Evolutionary conservation across 345 rosid genomes (phyloP), one percentile per base, ranked within the genome.

Genomic region (Syzygium oleosum): DNA sequence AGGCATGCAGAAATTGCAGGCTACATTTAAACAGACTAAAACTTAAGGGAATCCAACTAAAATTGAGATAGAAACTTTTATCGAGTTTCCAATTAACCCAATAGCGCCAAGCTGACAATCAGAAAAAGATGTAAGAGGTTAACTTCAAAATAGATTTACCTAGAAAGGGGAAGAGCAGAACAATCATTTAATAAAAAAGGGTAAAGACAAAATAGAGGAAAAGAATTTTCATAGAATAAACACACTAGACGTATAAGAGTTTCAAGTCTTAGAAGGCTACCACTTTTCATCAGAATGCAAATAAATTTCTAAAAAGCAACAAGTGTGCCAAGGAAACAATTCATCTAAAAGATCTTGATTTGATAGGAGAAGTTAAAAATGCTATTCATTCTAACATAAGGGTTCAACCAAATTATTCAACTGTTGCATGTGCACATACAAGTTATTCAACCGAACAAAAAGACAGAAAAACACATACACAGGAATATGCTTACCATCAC

Each of bases 401-500:
- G 80, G 25, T 73, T 38, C 80, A 19, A 73, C 25, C 23, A 73
- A 73, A 34, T 73, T 73, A 73, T 73, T 73, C 25, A 19, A 73
- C 7, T 25, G 19, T 34, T 73, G 13, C 80, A 73, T 17, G 80
- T 38, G 14, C 80, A 29, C 23, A 29, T 22, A 29, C 43, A 0
- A 73, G 49, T 73, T 38, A 73, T 38, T 19, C 31, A 6, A 85
- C 78, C 31, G 52, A 52, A 27, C 52, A 59, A 25, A 56, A 52
- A 34, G 13, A 53, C 80, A 51, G 55, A 73, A 53, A 41, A 43
- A 2, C 17, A 52, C 34, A 23, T 52, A 46, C 41, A 59, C 77
- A 23, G 61, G 25, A 85, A 77, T 55, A 11, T 83, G 87, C 68
- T 85, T 89, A 96, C 99, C 98, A 89, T 91, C 31, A 94, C 93